Conservation (phyloP, 176 grass and related monocot species). For the Oryza longistaminata region DNA sequence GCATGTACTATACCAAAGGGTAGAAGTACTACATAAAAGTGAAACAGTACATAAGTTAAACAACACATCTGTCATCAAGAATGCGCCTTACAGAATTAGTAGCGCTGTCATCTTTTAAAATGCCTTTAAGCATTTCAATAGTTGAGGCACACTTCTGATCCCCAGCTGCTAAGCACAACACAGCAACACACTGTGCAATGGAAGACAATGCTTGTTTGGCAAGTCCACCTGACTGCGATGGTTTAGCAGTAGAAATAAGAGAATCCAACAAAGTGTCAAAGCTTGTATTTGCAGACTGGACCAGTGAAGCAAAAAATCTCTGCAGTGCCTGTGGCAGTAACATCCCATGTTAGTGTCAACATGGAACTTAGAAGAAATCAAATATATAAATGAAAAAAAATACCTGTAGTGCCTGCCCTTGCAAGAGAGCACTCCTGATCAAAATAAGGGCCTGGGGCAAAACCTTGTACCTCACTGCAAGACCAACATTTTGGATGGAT, state of each 20-base stretch:
- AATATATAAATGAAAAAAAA: neutral
- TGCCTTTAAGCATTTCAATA: constrained; percentile 92
- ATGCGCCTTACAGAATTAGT: constrained; percentile 58
- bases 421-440: constrained; percentile 87
- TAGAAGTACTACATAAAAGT: neutral
- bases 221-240: constrained; percentile 74
- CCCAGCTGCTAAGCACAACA: constrained; percentile 84
- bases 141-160: constrained; percentile 85
- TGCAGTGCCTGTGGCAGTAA: constrained; percentile 67
- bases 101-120: constrained; percentile 73
- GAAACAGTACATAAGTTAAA: neutral
- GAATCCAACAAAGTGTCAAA: constrained; percentile 81
- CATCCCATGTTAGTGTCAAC: constrained; percentile 16
- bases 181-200: constrained; percentile 94
- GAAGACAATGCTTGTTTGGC: constrained; percentile 87
- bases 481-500: constrained; percentile 78
- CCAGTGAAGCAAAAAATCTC: constrained; percentile 77
- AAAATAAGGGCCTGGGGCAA: constrained; percentile 86
- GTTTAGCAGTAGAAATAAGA: constrained; percentile 81
- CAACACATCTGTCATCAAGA: neutral
- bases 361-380: neutral
- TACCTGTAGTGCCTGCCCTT: constrained; percentile 91
- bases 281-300: constrained; percentile 81
- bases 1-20: neutral
- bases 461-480: constrained; percentile 72